Evolutionary conservation across 495 filamentous ascomycete genomes (phyloP).

Genomic region (Cetradonia linearis): DNA sequence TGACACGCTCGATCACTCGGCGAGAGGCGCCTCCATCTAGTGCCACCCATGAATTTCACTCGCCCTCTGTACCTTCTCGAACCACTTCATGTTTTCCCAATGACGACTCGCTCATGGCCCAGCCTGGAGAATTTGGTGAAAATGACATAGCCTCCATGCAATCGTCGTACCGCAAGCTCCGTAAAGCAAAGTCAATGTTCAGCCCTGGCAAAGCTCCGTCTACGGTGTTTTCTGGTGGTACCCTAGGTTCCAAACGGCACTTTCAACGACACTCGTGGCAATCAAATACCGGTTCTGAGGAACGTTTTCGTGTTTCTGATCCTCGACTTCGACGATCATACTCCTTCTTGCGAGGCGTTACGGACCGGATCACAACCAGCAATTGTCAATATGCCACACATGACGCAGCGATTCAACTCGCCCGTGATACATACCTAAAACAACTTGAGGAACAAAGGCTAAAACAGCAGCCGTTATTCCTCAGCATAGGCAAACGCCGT

Average conservation of each 20-base stretch:
- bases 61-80: constrained; percentile 13
- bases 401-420: constrained; percentile 40
- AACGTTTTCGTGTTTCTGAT: constrained; percentile 20
- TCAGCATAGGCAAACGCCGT: constrained; percentile 36
- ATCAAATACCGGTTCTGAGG: constrained; percentile 12
- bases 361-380: constrained; percentile 20
- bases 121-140: constrained; percentile 25
- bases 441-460: constrained; percentile 29
- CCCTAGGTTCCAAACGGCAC: constrained; percentile 8
- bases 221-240: constrained; percentile 19
- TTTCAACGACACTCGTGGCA: constrained; percentile 16
- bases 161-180: constrained; percentile 65
- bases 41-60: constrained; percentile 6
- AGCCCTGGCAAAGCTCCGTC: constrained; percentile 39
- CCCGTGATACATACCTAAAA: constrained; percentile 39
- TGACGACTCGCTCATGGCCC: constrained; percentile 31
- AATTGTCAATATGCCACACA: constrained; percentile 32
- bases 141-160: constrained; percentile 52
- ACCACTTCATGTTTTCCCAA: constrained; percentile 22
- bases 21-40: constrained; percentile 10
- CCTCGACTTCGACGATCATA: constrained; percentile 45
- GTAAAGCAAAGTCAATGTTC: constrained; percentile 66
- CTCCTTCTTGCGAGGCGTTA: constrained; percentile 48
- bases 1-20: constrained; percentile 22
- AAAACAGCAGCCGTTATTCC: constrained; percentile 37